phyloP scores from a whole-genome alignment of 352 stramenopile species.

The Globisporangium ultimum region DNA sequence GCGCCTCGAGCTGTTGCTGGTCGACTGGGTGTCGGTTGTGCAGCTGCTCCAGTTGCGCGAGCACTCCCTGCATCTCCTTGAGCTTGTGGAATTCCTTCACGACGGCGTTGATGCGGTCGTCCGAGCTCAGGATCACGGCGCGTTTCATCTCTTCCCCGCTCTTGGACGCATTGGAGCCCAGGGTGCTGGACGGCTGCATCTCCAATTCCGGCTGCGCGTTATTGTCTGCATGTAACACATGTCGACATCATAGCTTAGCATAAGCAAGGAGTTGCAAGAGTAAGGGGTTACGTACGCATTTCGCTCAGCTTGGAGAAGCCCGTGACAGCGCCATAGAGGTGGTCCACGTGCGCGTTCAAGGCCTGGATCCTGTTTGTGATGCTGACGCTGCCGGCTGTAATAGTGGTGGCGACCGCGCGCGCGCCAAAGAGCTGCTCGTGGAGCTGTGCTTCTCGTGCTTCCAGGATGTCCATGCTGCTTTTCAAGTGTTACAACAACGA shows the following conservation, averaged over 20 bases:
- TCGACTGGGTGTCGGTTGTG: constrained; percentile 19
- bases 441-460: constrained; percentile 42
- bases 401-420: constrained; percentile 1
- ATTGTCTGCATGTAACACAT: constrained; percentile 27
- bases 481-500: neutral
- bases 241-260: neutral
- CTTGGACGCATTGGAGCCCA: constrained; percentile 18
- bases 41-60: constrained; percentile 39
- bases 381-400: neutral
- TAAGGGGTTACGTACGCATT: constrained; percentile 29
- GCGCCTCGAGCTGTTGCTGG: constrained; percentile 17
- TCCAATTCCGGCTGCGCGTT: constrained; percentile 27
- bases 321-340: constrained; percentile 25
- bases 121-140: constrained; percentile 55
- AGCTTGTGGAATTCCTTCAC: constrained; percentile 40
- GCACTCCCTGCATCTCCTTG: constrained; percentile 39
- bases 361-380: constrained; percentile 21
- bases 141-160: constrained; percentile 51
- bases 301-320: constrained; percentile 43
- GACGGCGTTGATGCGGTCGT: constrained; percentile 33
- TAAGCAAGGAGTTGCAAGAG: no score
- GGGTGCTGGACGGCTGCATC: constrained; percentile 24
- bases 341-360: constrained; percentile 27
- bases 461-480: constrained; percentile 50
- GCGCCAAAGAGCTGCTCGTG: constrained; percentile 27